Percentiles rank a stretch among this genome's conserved stretches.
These are phyloP conservation scores for Phyllosticta citribraziliensis DNA, from an alignment of 2,329 filamentous ascomycete genomes.

Conservation along the genomic window DNA sequence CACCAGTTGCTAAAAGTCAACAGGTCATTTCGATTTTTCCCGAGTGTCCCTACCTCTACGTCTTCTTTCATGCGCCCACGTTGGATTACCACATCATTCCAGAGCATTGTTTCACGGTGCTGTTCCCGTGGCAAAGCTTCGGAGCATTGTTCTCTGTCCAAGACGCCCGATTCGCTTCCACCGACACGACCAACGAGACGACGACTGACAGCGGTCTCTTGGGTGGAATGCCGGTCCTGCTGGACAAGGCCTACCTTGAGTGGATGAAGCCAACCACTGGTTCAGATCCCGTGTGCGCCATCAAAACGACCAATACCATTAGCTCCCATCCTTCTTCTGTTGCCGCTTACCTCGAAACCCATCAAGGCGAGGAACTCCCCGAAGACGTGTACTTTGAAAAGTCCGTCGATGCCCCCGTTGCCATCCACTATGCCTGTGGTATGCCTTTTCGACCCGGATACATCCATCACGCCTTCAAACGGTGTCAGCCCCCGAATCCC, in stretches of 20 bases:
- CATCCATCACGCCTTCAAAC: neutral
- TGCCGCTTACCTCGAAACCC: neutral
- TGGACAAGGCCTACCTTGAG: conserved; percentile 2
- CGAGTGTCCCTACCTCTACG: conserved; percentile 28
- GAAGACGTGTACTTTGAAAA: conserved; percentile 8
- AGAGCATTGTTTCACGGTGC: conserved; percentile 27
- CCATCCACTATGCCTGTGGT: conserved; percentile 6
- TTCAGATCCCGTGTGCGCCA: neutral
- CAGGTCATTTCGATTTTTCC: conserved; percentile 29
- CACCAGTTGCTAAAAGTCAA: conserved; percentile 18
- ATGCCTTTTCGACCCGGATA: neutral
- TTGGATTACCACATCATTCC: conserved; percentile 28
- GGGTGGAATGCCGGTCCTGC: conserved; percentile 1
- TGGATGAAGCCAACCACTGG: conserved; percentile 1
- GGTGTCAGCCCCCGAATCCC: neutral
- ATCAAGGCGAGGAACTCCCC: neutral
- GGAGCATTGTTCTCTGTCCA: conserved; percentile 28
- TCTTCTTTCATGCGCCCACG: conserved; percentile 27
- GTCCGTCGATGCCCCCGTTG: neutral
- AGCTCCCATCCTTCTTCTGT: neutral
- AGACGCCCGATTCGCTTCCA: conserved; percentile 28
- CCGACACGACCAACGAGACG: conserved; percentile 18
- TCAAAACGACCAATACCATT: neutral
- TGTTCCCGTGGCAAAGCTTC: conserved; percentile 30
- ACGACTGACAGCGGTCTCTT: conserved; percentile 21